A percentile compares a stretch with the other conserved stretches of the same genome.
These are phyloP conservation scores for Phyllachora maydis DNA, from an alignment of 2,329 filamentous ascomycete species.

Conservation along the genomic window DNA sequence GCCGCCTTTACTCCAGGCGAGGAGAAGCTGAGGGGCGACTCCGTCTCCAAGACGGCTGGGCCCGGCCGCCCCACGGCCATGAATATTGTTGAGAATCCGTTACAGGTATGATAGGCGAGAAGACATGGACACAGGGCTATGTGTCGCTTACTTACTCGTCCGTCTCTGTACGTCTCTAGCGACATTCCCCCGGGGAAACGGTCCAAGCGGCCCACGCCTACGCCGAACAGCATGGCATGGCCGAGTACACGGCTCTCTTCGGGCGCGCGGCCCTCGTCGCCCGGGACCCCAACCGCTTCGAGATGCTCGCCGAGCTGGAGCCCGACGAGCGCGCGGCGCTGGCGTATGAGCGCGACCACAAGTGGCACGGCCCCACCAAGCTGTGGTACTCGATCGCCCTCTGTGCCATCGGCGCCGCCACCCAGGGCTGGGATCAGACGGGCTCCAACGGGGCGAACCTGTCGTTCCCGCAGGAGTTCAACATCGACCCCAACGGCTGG, in stretches of 20 bases:
- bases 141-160: no score
- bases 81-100: constrained; percentile 9
- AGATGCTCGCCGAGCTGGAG: constrained; percentile 35
- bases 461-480: constrained; percentile 33
- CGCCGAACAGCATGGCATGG: constrained; percentile 34
- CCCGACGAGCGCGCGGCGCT: constrained; percentile 39
- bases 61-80: constrained; percentile 8
- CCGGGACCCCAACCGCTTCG: constrained; percentile 42
- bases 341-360: constrained; percentile 40
- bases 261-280: constrained; percentile 55
- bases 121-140: no score
- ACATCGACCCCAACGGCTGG: constrained; percentile 16
- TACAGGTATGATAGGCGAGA: no score
- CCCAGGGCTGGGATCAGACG: constrained; percentile 50
- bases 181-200: neutral
- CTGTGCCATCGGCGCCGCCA: constrained; percentile 50
- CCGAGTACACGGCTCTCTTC: constrained; percentile 35
- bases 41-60: no score
- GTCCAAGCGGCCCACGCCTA: constrained; percentile 15
- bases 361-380: constrained; percentile 41
- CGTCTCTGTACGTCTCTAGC: no score
- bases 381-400: constrained; percentile 47
- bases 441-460: constrained; percentile 43
- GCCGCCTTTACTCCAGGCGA: no score
- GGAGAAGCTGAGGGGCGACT: no score